phyloP scores from a whole-genome alignment of 345 rosid species.

The Xanthoceras sorbifolium region DNA sequence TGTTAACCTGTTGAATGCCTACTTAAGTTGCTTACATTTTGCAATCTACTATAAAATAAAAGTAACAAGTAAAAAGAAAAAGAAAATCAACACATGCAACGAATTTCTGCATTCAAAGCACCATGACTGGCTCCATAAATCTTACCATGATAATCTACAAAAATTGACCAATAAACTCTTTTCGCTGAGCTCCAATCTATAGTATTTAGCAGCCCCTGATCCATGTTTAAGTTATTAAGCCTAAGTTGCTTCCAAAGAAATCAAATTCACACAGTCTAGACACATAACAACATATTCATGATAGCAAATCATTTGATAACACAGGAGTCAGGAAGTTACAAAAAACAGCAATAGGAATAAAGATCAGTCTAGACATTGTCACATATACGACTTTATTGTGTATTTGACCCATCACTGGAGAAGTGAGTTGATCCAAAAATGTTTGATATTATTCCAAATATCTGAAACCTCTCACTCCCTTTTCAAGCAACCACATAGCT shows the following conservation, averaged over 20 bases:
- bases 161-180: not conserved
- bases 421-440: not conserved
- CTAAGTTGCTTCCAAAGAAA: not conserved
- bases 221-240: not conserved
- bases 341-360: not conserved
- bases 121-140: not conserved
- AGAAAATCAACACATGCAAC: not conserved
- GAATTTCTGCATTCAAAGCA: not conserved
- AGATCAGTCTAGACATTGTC: not conserved
- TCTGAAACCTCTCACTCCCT: not conserved
- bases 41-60: slow-evolving; percentile 4
- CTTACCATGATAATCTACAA: not conserved
- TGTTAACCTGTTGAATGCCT: not conserved
- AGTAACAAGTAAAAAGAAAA: not conserved
- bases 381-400: not conserved
- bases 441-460: not conserved
- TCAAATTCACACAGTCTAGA: not conserved
- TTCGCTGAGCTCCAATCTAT: not conserved
- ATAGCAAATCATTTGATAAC: not conserved
- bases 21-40: not conserved
- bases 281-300: not conserved
- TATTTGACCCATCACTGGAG: not conserved
- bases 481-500: not conserved
- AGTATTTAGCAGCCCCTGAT: not conserved
- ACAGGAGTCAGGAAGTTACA: not conserved